Evolutionary conservation across 2,329 filamentous ascomycete genomes (phyloP).

Genomic region (Pseudogymnoascus sp.): DNA sequence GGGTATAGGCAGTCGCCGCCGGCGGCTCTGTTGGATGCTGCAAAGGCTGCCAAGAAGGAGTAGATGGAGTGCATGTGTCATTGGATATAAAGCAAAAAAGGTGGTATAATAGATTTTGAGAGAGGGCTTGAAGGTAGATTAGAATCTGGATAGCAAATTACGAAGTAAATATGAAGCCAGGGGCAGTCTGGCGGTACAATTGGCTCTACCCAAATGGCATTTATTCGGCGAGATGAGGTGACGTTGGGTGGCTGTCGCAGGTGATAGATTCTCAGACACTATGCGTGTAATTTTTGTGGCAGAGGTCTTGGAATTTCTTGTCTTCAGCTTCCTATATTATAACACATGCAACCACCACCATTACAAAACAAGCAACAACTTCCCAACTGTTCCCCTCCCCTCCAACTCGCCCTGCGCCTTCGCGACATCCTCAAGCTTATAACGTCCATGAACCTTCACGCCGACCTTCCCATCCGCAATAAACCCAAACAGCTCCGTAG

Average conservation of each 20-base stretch:
- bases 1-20: conserved; percentile 92
- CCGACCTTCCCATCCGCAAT: conserved; percentile 62
- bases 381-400: conserved; percentile 73
- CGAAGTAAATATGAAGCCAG: neutral
- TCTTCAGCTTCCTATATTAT: neutral
- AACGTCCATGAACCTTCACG: conserved; percentile 66
- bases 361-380: conserved; percentile 64
- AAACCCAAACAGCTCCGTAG: conserved; percentile 63
- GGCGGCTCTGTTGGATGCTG: conserved; percentile 60
- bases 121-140: neutral
- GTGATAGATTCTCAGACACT: neutral
- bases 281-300: neutral
- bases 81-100: neutral
- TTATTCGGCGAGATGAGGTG: too few relatives aligned
- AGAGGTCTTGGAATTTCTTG: neutral
- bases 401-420: conserved; percentile 72
- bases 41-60: conserved; percentile 35
- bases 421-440: conserved; percentile 63
- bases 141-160: neutral
- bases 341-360: neutral
- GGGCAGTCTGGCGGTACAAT: neutral
- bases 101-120: neutral
- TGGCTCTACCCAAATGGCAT: neutral
- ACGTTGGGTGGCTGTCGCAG: neutral
- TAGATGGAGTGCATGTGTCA: neutral